These are phyloP conservation scores for Dacryopinax spathularia DNA, from an alignment of 768 basidiomycete species.

Conservation along the genomic window DNA sequence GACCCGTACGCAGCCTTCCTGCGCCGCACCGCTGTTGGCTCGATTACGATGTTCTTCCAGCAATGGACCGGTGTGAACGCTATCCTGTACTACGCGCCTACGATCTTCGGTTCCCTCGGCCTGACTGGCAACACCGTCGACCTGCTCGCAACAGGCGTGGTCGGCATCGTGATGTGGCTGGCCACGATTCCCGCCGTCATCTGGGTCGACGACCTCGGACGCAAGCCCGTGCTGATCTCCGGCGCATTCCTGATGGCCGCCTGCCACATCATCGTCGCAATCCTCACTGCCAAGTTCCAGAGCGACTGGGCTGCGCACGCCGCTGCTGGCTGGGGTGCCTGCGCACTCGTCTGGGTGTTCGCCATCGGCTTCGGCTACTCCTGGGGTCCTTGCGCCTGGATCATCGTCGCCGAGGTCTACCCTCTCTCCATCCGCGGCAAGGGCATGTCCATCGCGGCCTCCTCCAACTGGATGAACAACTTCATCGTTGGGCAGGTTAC, in stretches of 20 bases:
- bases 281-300: slow-evolving; percentile 46
- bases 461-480: slow-evolving; percentile 73
- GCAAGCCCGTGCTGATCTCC: slow-evolving; percentile 59
- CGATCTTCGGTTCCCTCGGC: slow-evolving; percentile 49
- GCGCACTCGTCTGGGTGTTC: slow-evolving; percentile 59
- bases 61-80: slow-evolving; percentile 73
- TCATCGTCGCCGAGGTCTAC: slow-evolving; percentile 62
- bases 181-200: slow-evolving; percentile 70
- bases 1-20: slow-evolving; percentile 33
- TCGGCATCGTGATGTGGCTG: slow-evolving; percentile 64
- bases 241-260: slow-evolving; percentile 60
- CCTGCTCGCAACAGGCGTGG: slow-evolving; percentile 52
- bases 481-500: slow-evolving; percentile 61
- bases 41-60: slow-evolving; percentile 65
- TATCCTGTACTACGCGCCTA: slow-evolving; percentile 54
- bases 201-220: slow-evolving; percentile 63
- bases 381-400: slow-evolving; percentile 71
- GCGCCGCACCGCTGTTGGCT: slow-evolving; percentile 47
- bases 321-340: slow-evolving; percentile 61
- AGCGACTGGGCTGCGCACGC: slow-evolving; percentile 39
- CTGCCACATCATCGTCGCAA: slow-evolving; percentile 58
- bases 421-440: slow-evolving; percentile 49
- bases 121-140: slow-evolving; percentile 46
- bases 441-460: slow-evolving; percentile 59
- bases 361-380: slow-evolving; percentile 62